Conservation (phyloP, 768 basidiomycete species). For the Arthromyces matolae region DNA sequence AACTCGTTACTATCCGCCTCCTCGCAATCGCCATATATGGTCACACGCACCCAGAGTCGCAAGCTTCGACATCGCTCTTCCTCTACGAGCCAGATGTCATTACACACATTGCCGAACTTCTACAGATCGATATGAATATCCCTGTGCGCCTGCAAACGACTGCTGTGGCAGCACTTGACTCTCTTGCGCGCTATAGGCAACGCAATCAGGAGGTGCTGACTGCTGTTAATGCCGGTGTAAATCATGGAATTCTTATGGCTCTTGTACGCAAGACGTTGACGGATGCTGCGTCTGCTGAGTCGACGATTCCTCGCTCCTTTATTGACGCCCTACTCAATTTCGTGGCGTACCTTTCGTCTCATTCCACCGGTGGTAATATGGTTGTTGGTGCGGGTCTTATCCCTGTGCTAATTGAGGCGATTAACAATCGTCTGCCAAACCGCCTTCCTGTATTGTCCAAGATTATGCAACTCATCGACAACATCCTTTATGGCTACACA, state of each 20-base stretch:
- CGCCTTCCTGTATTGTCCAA: slow-evolving; percentile 80
- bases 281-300: slow-evolving; percentile 65
- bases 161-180: slow-evolving; percentile 87
- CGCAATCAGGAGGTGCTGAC: slow-evolving; percentile 85
- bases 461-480: slow-evolving; percentile 89
- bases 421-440: slow-evolving; percentile 70
- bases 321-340: slow-evolving; percentile 84
- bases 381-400: slow-evolving; percentile 92
- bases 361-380: slow-evolving; percentile 86
- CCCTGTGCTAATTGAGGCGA: slow-evolving; percentile 82
- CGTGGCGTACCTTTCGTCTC: slow-evolving; percentile 81
- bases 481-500: slow-evolving; percentile 83
- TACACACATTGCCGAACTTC: slow-evolving; percentile 80
- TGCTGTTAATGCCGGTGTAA: slow-evolving; percentile 91
- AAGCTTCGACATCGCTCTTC: slow-evolving; percentile 79
- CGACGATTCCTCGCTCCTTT: slow-evolving; percentile 66
- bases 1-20: slow-evolving; percentile 77
- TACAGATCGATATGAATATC: slow-evolving; percentile 75
- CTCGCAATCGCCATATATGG: slow-evolving; percentile 89
- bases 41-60: slow-evolving; percentile 77
- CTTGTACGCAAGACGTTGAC: slow-evolving; percentile 77
- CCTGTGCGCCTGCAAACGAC: slow-evolving; percentile 75
- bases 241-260: slow-evolving; percentile 92
- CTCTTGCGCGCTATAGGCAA: slow-evolving; percentile 77
- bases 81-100: slow-evolving; percentile 94